These are phyloP conservation scores for Durotheca rogersii DNA, from an alignment of 495 filamentous ascomycete species.

Conservation along the genomic window DNA sequence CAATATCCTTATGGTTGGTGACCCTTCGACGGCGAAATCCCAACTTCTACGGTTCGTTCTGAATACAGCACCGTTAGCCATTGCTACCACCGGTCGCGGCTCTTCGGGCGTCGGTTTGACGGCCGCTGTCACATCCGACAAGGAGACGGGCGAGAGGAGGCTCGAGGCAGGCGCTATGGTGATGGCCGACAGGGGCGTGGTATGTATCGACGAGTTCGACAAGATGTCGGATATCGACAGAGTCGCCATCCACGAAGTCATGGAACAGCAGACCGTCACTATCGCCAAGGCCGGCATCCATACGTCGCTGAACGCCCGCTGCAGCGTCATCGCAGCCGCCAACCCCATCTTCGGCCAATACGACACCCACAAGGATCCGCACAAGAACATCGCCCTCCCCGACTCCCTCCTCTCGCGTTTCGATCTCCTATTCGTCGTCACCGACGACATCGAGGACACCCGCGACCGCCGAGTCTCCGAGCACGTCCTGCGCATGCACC, in stretches of 20 bases:
- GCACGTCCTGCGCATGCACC: conserved; percentile 96
- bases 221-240: conserved; percentile 99
- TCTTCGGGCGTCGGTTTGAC: conserved; percentile 98
- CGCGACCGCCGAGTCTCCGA: conserved; percentile 90
- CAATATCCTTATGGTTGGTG: conserved; percentile 99
- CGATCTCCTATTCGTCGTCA: conserved; percentile 96
- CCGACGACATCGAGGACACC: conserved; percentile 94
- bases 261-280: conserved; percentile 99
- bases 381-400: conserved; percentile 96
- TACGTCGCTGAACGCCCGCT: conserved; percentile 94
- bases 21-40: conserved; percentile 97
- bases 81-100: conserved; percentile 94
- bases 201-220: conserved; percentile 99
- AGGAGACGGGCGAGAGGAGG: conserved; percentile 93
- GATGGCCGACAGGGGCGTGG: conserved; percentile 91
- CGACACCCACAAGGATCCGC: conserved; percentile 96
- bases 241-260: conserved; percentile 99
- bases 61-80: conserved; percentile 95
- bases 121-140: conserved; percentile 92
- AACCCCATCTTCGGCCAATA: conserved; percentile 99
- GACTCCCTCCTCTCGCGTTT: conserved; percentile 98
- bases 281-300: conserved; percentile 99
- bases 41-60: conserved; percentile 96
- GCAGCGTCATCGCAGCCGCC: conserved; percentile 93
- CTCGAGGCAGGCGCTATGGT: conserved; percentile 99